Base-by-base conservation (phyloP, 257 asterid genomes). In the Primulina eburnea region DNA sequence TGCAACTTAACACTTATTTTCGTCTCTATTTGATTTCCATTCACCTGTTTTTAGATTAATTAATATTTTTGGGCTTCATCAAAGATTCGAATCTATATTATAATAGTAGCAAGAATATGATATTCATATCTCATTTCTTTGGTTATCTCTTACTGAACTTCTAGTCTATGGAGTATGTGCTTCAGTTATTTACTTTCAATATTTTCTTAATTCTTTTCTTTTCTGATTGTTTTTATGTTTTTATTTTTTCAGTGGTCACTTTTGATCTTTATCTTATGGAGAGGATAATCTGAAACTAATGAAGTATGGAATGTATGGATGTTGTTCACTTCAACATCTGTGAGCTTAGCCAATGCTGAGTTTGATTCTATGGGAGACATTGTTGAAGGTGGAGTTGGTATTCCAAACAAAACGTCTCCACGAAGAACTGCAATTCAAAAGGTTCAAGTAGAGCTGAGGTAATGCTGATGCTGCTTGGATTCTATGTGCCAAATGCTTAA, bases 281-380 rank as follows among this genome's bases (percentile, higher is more conserved):
- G 69, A 69, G 71, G 58, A 43, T 29, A 69, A 52, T 37, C 71
- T 65, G 62, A 71, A 81, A 83, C 80, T 72, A 60, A 67, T 73
- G 75, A 80, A 77, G 77, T 69, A 63, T 72, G 92, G 82, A 70
- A 88, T 89, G 94, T 88, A 81, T 86, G 94, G 94, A 85, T 89
- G 87, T 85, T 76, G 81, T 79, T 77, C 89, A 75, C 80, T 79
- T 77, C 89, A 75, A 83, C 84, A 76, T 80, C 89, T 86, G 84
- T 72, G 50, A 40, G 50, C 72, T 30, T 89, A 87, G 97, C 87
- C 90, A 76, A 93, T 93, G 95, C 98, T 77, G 92, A 87, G 79
- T 77, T 84, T 80, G 89, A 83, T 87, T 86, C 95, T 73, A 93
- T 93, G 98, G 98, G 95, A 79, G 94, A 96, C 81, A 89, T 86